Conservation (phyloP, 2,329 filamentous ascomycete species). For the Seiridium cupressi region DNA sequence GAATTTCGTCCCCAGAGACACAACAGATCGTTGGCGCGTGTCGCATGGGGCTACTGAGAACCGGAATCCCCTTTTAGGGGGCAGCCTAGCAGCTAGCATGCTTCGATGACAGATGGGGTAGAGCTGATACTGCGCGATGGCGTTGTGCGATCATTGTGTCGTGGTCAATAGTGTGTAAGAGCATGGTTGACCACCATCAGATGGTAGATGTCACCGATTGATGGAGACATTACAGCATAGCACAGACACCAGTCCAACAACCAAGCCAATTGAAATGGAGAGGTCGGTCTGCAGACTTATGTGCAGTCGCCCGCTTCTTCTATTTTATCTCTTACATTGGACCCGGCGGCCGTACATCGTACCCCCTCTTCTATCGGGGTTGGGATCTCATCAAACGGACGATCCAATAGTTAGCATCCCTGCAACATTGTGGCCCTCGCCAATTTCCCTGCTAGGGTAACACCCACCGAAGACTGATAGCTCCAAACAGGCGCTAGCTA, state of each 20-base stretch:
- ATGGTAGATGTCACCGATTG: not conserved
- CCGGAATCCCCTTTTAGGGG: not conserved
- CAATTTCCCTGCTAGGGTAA: no score
- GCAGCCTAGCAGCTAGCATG: not conserved
- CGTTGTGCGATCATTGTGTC: not conserved
- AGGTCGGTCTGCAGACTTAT: no score
- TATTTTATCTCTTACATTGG: not conserved
- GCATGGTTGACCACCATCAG: not conserved
- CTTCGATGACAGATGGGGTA: not conserved
- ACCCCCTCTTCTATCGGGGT: not conserved
- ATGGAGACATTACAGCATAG: no score
- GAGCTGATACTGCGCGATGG: not conserved
- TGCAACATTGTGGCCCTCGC: not conserved
- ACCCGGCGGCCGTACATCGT: not conserved
- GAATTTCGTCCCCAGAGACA: slow-evolving; percentile 2
- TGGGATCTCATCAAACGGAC: not conserved
- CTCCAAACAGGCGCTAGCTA: no score
- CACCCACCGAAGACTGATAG: no score
- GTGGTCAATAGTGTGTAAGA: slow-evolving; percentile 1
- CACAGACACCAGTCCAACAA: no score
- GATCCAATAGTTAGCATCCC: not conserved
- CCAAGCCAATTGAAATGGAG: no score
- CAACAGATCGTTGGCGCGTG: not conserved
- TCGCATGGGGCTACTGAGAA: not conserved
- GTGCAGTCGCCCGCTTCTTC: no score